Base-by-base conservation (phyloP, 495 filamentous ascomycete species). In the Stereocaulon alpinum region DNA sequence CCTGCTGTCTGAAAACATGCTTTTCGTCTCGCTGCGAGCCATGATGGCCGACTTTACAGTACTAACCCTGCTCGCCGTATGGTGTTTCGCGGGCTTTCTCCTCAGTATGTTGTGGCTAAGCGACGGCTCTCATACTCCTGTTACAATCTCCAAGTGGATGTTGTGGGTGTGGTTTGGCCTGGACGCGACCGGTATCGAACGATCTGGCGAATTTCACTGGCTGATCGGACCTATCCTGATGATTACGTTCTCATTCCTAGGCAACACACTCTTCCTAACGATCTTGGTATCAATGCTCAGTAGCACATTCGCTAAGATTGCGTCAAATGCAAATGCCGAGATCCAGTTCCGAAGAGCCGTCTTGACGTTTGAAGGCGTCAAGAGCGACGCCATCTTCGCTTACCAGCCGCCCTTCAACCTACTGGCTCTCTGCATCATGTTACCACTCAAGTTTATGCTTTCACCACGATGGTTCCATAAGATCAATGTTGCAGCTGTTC, bases 101-200 rank as follows among this genome's bases (percentile, higher is more conserved):
- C 69, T 89, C 22, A 83, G 84, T n/a, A 77, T 89, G 71, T 65
- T 76, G 9, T 89, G 86, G 86, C 80, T 89, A 2, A 67, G 72
- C 60, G 58, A 70, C 4, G 67, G 67, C 20, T 69, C 71, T 17
- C 79, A 81, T 40, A 62, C 69, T 42, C 49, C 72, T 52, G 68
- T 79, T 22, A 85, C 78, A 1, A 86, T 89, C 57, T 77, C 79
- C 43, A 87, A 87, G 67, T 89, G 86, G 86, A 88, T 89, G 86
- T 76, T 89, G 0, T 88, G 83, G 76, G 86, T 89, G 56, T 89
- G 86, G 86, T 89, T 89, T 61, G 86, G 86, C 0, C 74, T 89
- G 14, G 86, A 88, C 58, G 86, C 85, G 10, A 87, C 83, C 2
- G 86, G 86, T 5, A 83, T 89, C 37, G 75, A 84, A 60, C 70